These are phyloP conservation scores for Lichtheimia ornata DNA, from an alignment of 371 early-diverging fungal genomes.

Conservation along the genomic window DNA sequence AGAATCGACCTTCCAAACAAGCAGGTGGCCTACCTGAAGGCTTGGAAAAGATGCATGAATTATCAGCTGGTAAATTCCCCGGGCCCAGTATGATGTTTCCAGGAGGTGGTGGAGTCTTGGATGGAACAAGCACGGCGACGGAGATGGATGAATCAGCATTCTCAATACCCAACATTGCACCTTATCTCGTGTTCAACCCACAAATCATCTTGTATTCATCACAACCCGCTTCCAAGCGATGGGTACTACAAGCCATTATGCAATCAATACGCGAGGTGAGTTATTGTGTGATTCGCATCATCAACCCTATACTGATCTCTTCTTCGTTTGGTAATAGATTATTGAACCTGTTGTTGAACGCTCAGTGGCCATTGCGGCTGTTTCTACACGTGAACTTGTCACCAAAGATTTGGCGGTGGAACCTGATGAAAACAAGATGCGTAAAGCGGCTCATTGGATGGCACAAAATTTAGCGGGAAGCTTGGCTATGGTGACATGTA, in stretches of 20 bases:
- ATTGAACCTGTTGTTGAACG: conserved; percentile 89
- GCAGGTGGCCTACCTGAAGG: not conserved
- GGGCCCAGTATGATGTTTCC: not conserved
- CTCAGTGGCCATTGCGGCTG: conserved; percentile 88
- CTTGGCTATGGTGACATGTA: conserved; percentile 89
- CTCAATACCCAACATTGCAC: conserved; percentile 61
- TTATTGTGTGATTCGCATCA: not conserved
- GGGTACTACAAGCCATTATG: conserved; percentile 86
- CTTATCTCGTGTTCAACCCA: conserved; percentile 74
- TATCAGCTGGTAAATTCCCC: not conserved
- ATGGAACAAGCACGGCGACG: not conserved
- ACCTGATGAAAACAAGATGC: conserved; percentile 89
- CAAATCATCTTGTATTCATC: conserved; percentile 70
- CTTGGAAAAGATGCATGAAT: not conserved
- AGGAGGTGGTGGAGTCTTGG: not conserved
- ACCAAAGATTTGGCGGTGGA: conserved; percentile 94
- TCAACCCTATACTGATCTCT: conserved; percentile 6
- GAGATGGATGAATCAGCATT: conserved; percentile 17
- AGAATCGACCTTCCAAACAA: conserved; percentile 41
- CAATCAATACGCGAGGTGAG: conserved; percentile 82
- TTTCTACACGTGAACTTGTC: conserved; percentile 88
- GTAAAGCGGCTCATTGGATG: conserved; percentile 93
- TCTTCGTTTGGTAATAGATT: conserved; percentile 24
- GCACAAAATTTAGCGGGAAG: conserved; percentile 78
- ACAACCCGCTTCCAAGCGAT: conserved; percentile 81